Percentiles rank a stretch among this genome's conserved stretches.
These are phyloP conservation scores for Pythium grandisporangium DNA, from an alignment of 352 stramenopile genomes.

Conservation along the genomic window DNA sequence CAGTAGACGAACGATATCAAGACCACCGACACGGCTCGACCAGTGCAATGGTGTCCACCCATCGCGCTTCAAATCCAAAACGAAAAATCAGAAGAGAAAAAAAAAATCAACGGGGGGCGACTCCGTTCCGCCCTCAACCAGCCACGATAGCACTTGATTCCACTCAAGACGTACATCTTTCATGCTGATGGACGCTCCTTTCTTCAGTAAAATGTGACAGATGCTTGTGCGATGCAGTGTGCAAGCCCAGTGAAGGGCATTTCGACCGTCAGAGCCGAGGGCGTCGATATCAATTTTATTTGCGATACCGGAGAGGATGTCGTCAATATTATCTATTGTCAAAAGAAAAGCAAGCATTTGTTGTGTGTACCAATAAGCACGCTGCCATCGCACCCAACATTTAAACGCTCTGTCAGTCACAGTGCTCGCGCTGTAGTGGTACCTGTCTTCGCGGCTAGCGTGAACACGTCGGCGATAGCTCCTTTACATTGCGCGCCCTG, in stretches of 20 bases:
- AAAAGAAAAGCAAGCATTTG: background rate
- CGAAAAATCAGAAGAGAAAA: background rate
- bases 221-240: slow-evolving; percentile 69
- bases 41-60: slow-evolving; percentile 73
- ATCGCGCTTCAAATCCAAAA: slow-evolving; percentile 27
- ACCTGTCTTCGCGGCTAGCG: slow-evolving; percentile 59
- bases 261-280: slow-evolving; percentile 66
- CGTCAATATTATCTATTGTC: slow-evolving; percentile 51
- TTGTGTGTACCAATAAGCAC: background rate
- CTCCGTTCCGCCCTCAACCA: too few relatives aligned
- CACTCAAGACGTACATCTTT: slow-evolving; percentile 46
- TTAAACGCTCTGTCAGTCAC: too few relatives aligned
- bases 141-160: too few relatives aligned
- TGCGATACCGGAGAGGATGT: slow-evolving; percentile 55
- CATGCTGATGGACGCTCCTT: slow-evolving; percentile 62
- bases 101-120: background rate
- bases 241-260: slow-evolving; percentile 73
- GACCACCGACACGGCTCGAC: slow-evolving; percentile 62
- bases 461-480: slow-evolving; percentile 59
- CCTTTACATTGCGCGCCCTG: slow-evolving; percentile 19
- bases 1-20: slow-evolving; percentile 68
- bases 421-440: background rate
- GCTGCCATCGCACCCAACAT: too few relatives aligned
- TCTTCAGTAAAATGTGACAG: slow-evolving; percentile 76
- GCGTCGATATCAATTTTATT: slow-evolving; percentile 68